Base-by-base conservation (phyloP, 148 eudicot species). In the Heliosperma pusillum region DNA sequence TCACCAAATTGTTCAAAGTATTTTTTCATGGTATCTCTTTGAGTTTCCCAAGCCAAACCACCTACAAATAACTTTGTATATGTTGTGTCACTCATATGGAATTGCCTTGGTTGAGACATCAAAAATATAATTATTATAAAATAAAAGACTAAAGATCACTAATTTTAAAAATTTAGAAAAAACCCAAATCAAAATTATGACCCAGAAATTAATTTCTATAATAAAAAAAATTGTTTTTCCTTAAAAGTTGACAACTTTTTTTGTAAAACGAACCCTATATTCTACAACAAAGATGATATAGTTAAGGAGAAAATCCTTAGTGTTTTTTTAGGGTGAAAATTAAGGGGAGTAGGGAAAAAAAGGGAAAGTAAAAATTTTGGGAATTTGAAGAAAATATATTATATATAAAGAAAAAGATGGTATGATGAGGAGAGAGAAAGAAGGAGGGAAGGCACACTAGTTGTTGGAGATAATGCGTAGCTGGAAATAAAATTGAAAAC, bases 1-100 rank as follows among this genome's bases (percentile, higher is more conserved):
- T 82, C 87, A 6, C 87, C 87, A 84, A 84, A 84, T 36, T 84
- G 83, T 25, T 84, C 85, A 82, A 84, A 84, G 45, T 84, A 84
- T 22, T 63, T 79, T 55, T 73, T 79, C 87, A 84, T 82, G 10
- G 87, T 84, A 10, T 84, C 87, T 71, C 83, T 84, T 74, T 84
- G 87, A 70, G 87, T 84, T 68, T 84, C 87, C 87, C 87, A 84
- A 67, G 87, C 85, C 2, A 84, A 67, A 17, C 87, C 87, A 22
- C 87, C 87, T 25, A 84, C 85, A 33, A 84, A 84, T 57, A 84
- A 77, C 74, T 84, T 84, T 8, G 87, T 84, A 33, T 79, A 76
- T 1, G 81, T 84, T 59, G 87, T 84, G 24, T 84, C 87, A 55
- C 40, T 78, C 61, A 67, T 68, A 24, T 75, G 66, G 9, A 74